Evolutionary conservation across 192 early-diverging fungal genomes (phyloP).

Genomic region (Coemansia sp.): DNA sequence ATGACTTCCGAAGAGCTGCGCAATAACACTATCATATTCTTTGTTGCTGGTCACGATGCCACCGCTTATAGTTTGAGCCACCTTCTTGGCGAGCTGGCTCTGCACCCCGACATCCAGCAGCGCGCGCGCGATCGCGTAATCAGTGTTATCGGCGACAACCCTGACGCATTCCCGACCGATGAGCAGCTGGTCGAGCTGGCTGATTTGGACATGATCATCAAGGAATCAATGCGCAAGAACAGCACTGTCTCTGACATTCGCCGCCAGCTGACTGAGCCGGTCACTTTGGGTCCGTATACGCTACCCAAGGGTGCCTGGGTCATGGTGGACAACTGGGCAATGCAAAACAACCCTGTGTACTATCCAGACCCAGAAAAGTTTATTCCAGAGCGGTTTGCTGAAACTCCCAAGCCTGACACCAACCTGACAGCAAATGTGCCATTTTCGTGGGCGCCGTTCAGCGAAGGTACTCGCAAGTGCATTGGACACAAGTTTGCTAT

Average conservation of each 20-base stretch:
- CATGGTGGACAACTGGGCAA: slow-evolving; percentile 58
- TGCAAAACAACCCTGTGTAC: slow-evolving; percentile 55
- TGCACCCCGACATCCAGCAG: slow-evolving; percentile 48
- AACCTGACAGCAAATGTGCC: slow-evolving; percentile 17
- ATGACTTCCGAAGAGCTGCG: slow-evolving; percentile 52
- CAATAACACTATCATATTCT: slow-evolving; percentile 58
- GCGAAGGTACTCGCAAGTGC: slow-evolving; percentile 59
- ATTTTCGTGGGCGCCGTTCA: slow-evolving; percentile 61
- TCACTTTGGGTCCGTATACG: slow-evolving; percentile 48
- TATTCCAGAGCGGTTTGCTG: slow-evolving; percentile 57
- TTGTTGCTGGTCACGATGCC: slow-evolving; percentile 59
- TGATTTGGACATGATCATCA: slow-evolving; percentile 56
- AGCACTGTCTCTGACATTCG: slow-evolving; percentile 37
- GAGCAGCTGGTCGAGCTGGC: slow-evolving; percentile 54
- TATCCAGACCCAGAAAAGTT: slow-evolving; percentile 57
- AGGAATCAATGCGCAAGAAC: slow-evolving; percentile 55
- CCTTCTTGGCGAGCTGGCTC: slow-evolving; percentile 53
- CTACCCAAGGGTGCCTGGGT: slow-evolving; percentile 58
- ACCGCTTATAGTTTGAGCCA: slow-evolving; percentile 48
- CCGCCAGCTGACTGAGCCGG: slow-evolving; percentile 50
- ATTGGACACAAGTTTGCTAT: slow-evolving; percentile 62
- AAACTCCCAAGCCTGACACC: too few relatives aligned
- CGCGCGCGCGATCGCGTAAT: slow-evolving; percentile 47
- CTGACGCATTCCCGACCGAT: slow-evolving; percentile 54
- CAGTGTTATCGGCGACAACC: slow-evolving; percentile 47